Percentiles rank a stretch among this genome's conserved stretches.
Conservation (phyloP, 371 early-diverging fungal species). For the Mortierella sp. region DNA sequence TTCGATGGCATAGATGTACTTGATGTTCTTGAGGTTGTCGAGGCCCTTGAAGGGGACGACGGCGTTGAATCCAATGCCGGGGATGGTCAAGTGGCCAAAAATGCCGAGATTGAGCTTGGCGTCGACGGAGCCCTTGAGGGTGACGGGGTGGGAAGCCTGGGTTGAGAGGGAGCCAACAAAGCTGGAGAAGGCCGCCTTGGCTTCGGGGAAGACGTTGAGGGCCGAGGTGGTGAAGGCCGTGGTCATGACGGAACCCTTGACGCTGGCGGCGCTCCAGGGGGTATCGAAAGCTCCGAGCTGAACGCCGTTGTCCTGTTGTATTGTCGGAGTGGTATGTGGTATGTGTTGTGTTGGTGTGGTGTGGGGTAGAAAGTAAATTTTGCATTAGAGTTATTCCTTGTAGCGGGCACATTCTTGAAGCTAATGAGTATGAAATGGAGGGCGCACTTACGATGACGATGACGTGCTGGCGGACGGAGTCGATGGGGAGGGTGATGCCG, state of each 20-base stretch:
- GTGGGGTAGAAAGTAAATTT: slow-evolving; percentile 4
- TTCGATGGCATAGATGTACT: slow-evolving; percentile 31
- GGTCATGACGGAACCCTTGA: slow-evolving; percentile 28
- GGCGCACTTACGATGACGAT: slow-evolving; percentile 14
- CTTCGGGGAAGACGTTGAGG: slow-evolving; percentile 36
- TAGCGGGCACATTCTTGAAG: neutral
- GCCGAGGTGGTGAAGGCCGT: slow-evolving; percentile 37
- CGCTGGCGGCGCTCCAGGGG: slow-evolving; percentile 35
- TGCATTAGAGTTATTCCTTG: neutral
- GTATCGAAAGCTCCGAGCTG: slow-evolving; percentile 47
- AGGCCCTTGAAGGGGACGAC: slow-evolving; percentile 32
- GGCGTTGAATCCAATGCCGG: slow-evolving; percentile 49
- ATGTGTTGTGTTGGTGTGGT: slow-evolving; percentile 1
- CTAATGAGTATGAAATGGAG: too few species aligned
- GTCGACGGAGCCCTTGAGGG: slow-evolving; percentile 45
- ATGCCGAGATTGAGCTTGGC: slow-evolving; percentile 46
- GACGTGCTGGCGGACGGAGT: slow-evolving; percentile 36
- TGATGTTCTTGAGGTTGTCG: slow-evolving; percentile 32
- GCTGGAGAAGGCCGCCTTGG: slow-evolving; percentile 33
- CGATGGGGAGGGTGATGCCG: slow-evolving; percentile 50
- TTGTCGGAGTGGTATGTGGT: slow-evolving; percentile 27
- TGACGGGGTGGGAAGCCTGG: slow-evolving; percentile 21
- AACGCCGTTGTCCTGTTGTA: slow-evolving; percentile 35
- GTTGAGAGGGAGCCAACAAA: slow-evolving; percentile 38
- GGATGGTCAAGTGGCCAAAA: slow-evolving; percentile 37